Conservation (phyloP, 179 eudicot genomes). For the Vitellaria paradoxa region DNA sequence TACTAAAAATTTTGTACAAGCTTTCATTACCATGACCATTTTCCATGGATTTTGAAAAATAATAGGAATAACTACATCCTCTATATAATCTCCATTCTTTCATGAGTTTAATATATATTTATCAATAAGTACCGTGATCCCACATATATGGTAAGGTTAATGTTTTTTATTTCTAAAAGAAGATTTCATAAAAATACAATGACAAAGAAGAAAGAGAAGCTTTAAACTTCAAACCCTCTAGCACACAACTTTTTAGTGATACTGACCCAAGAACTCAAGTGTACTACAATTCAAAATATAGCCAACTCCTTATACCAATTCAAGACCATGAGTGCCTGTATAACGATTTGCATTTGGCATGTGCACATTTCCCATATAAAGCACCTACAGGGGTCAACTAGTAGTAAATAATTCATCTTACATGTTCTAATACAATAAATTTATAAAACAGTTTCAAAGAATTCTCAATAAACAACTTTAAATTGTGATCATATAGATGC, state of each 20-base stretch:
- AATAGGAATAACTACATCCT: not conserved
- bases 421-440: not conserved
- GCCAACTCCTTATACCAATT: not conserved
- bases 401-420: not conserved
- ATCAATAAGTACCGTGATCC: not conserved
- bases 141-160: not conserved
- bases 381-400: not conserved
- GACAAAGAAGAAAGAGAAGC: slow-evolving; percentile 7
- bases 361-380: not conserved
- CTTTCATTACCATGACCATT: not conserved
- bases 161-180: not conserved
- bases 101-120: not conserved
- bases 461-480: not conserved
- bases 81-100: not conserved
- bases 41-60: not conserved
- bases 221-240: not conserved
- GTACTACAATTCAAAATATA: not conserved
- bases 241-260: not conserved
- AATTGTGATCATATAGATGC: not conserved
- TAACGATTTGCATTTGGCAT: no score
- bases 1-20: no score
- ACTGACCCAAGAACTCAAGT: not conserved
- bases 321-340: not conserved
- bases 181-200: not conserved
- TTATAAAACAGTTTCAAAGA: not conserved